Conservation (phyloP, 345 rosid species). For the Ricinus communis region DNA sequence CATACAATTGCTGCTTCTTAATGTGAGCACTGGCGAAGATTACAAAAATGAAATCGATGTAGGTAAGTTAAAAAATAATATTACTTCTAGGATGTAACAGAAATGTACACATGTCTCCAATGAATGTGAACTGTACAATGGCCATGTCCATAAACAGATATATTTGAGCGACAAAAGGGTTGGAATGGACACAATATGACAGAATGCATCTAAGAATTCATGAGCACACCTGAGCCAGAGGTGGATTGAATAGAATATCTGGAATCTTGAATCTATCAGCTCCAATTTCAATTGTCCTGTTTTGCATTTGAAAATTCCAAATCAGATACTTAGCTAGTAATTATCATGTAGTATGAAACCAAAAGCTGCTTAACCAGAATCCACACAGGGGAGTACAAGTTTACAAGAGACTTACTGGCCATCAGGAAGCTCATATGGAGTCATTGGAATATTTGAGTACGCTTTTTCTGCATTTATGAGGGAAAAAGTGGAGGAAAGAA, state of each 20-base stretch:
- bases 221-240: conserved; percentile 66
- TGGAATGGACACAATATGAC: not conserved
- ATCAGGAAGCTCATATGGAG: conserved; percentile 99
- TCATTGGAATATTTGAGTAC: conserved; percentile 95
- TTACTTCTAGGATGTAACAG: not conserved
- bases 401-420: conserved; percentile 79
- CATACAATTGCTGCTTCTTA: not conserved
- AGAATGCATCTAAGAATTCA: not conserved
- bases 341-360: not conserved
- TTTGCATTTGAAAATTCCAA: conserved; percentile 14
- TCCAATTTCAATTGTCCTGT: conserved; percentile 96
- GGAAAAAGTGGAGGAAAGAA: not conserved
- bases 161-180: no score
- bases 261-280: conserved; percentile 96
- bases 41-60: not conserved
- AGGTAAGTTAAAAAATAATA: not conserved
- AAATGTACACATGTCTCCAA: not conserved
- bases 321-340: not conserved
- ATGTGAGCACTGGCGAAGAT: not conserved
- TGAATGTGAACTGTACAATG: not conserved
- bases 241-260: conserved; percentile 91
- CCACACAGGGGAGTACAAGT: not conserved
- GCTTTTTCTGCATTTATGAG: conserved; percentile 54
- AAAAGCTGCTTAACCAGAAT: conserved; percentile 4
- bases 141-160: no score